Evolutionary conservation across 1,139 yeast genomes (phyloP).

Genomic region (Yamadazyma sp.): DNA sequence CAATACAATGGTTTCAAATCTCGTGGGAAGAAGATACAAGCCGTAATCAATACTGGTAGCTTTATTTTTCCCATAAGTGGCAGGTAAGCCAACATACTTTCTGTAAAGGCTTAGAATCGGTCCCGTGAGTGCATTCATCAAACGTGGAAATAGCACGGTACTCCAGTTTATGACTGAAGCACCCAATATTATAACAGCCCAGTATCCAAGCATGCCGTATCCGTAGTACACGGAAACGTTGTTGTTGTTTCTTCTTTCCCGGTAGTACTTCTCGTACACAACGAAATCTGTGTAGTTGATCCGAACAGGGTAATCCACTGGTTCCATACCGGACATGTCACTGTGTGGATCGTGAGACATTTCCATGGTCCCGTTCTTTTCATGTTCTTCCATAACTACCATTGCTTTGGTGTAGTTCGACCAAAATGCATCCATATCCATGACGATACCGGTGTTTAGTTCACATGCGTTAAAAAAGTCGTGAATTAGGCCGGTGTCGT

Average conservation of each 20-base stretch:
- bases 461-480: constrained; percentile 2
- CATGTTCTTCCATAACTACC: neutral
- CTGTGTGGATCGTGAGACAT: too few relatives aligned
- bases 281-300: constrained; percentile 5
- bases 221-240: constrained; percentile 17
- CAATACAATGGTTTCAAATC: constrained; percentile 52
- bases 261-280: constrained; percentile 7
- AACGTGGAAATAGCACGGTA: constrained; percentile 15
- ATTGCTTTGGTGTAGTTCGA: constrained; percentile 5
- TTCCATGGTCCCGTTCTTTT: neutral
- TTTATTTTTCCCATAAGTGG: constrained; percentile 26
- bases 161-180: constrained; percentile 19
- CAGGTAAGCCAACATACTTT: constrained; percentile 40
- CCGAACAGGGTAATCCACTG: constrained; percentile 4
- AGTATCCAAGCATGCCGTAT: constrained; percentile 17
- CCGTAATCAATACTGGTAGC: constrained; percentile 18
- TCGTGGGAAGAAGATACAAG: constrained; percentile 50
- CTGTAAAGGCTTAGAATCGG: constrained; percentile 31
- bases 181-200: constrained; percentile 16
- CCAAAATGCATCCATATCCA: constrained; percentile 5
- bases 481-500: constrained; percentile 2
- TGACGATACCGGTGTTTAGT: neutral
- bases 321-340: neutral
- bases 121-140: constrained; percentile 5
- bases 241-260: constrained; percentile 8